Conservation (phyloP, 139 green algal genomes). For the Marvania coccoides region DNA sequence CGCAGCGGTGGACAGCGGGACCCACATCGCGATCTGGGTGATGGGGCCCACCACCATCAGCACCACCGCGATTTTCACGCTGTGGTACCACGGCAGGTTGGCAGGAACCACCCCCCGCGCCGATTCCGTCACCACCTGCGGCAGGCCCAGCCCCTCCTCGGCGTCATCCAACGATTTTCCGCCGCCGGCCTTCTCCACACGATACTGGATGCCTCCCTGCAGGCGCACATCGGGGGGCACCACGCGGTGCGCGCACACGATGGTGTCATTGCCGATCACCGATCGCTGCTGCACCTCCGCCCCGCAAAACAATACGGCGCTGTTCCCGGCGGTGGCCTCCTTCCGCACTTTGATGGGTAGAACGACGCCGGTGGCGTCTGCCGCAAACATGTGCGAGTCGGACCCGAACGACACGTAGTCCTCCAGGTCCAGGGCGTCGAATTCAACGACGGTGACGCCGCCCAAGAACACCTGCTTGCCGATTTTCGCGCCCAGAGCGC, state of each 20-base stretch:
- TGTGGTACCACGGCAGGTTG: not conserved
- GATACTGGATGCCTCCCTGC: not conserved
- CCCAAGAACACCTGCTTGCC: slow-evolving; percentile 22
- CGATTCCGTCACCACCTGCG: not conserved
- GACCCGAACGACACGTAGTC: slow-evolving; percentile 3
- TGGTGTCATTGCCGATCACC: slow-evolving; percentile 1
- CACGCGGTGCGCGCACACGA: not conserved
- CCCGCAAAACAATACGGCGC: not conserved
- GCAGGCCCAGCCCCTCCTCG: not conserved
- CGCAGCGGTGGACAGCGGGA: not conserved
- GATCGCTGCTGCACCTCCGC: not conserved
- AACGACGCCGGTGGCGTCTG: not conserved
- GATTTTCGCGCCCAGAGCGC: slow-evolving; percentile 13
- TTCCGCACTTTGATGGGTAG: not conserved
- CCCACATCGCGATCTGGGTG: not conserved
- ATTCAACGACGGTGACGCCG: not conserved
- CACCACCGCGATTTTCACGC: not conserved
- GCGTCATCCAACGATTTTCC: not conserved
- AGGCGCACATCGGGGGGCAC: not conserved
- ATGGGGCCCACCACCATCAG: not conserved
- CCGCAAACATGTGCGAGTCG: not conserved
- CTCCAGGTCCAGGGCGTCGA: not conserved
- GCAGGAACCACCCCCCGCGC: not conserved
- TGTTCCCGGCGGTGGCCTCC: not conserved
- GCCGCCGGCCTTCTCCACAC: not conserved